phyloP scores from a whole-genome alignment of 768 basidiomycete species.

The Boletellus ananiceps region DNA sequence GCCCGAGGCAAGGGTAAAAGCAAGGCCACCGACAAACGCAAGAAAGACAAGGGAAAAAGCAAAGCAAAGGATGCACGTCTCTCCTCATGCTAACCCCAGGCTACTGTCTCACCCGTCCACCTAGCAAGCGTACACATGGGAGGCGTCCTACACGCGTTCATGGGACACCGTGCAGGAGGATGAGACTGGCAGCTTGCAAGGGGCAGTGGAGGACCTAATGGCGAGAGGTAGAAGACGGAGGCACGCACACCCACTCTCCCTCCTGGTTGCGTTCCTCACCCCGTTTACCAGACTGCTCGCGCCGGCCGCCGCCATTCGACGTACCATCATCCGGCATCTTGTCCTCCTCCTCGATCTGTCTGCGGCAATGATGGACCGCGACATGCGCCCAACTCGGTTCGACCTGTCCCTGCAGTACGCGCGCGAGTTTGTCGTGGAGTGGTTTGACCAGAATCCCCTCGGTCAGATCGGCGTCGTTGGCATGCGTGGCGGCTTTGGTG shows the following conservation, averaged over 20 bases:
- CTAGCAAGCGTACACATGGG: constrained; percentile 91
- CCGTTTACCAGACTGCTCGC: constrained; percentile 58
- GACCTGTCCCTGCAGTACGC: constrained; percentile 88
- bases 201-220: constrained; percentile 85
- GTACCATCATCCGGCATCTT: constrained; percentile 95
- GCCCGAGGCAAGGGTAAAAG: constrained; percentile 55
- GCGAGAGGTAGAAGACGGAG: constrained; percentile 81
- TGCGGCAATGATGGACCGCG: constrained; percentile 87
- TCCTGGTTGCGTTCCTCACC: constrained; percentile 6
- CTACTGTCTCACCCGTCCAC: constrained; percentile 4
- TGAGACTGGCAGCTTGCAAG: constrained; percentile 84
- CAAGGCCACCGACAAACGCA: constrained; percentile 48
- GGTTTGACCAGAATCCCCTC: constrained; percentile 99
- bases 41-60: constrained; percentile 47
- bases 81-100: background rate
- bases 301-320: constrained; percentile 82
- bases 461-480: constrained; percentile 95
- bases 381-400: constrained; percentile 93
- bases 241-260: constrained; percentile 38
- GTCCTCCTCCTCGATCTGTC: constrained; percentile 91
- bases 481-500: constrained; percentile 87
- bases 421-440: constrained; percentile 88
- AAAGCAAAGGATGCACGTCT: constrained; percentile 33
- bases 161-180: constrained; percentile 99
- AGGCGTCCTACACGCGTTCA: constrained; percentile 87